phyloP scores from a whole-genome alignment of 2,329 filamentous ascomycete genomes.

The Cladophialophora psammophila region DNA sequence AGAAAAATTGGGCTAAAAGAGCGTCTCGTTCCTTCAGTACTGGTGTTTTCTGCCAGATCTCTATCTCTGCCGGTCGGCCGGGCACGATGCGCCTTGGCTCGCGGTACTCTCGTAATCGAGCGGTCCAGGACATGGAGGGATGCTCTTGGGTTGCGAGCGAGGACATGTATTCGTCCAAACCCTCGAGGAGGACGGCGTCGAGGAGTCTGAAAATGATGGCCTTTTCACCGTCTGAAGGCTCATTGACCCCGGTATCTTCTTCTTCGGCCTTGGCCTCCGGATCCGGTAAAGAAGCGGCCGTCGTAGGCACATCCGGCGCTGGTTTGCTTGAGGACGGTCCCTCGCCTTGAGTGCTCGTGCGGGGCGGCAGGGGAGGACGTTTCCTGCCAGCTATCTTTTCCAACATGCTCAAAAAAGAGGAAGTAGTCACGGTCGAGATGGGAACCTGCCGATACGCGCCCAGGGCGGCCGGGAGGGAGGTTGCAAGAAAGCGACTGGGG shows the following conservation, averaged over 20 bases:
- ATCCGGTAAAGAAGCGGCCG: conserved; percentile 54
- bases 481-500: conserved; percentile 69
- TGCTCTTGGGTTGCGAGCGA: conserved; percentile 27
- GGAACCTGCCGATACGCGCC: conserved; percentile 65
- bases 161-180: conserved; percentile 65
- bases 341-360: conserved; percentile 52
- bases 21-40: conserved; percentile 61
- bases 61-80: conserved; percentile 56
- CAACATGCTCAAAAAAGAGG: conserved; percentile 64
- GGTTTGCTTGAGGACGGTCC: conserved; percentile 35
- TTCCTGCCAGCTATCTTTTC: conserved; percentile 65
- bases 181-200: conserved; percentile 68
- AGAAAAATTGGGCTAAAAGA: conserved; percentile 61
- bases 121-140: conserved; percentile 51
- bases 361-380: conserved; percentile 66
- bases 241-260: conserved; percentile 54
- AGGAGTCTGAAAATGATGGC: conserved; percentile 62
- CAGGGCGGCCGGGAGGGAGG: conserved; percentile 67
- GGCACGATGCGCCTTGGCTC: conserved; percentile 61
- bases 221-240: conserved; percentile 57
- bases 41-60: conserved; percentile 59
- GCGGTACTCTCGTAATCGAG: conserved; percentile 64
- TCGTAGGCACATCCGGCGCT: conserved; percentile 43
- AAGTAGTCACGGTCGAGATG: conserved; percentile 62
- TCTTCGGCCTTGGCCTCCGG: conserved; percentile 64